Percentiles rank a stretch among this genome's conserved stretches.
Evolutionary conservation across 2,329 filamentous ascomycete species (phyloP).

Genomic region (Lasiodiplodia sp.): DNA sequence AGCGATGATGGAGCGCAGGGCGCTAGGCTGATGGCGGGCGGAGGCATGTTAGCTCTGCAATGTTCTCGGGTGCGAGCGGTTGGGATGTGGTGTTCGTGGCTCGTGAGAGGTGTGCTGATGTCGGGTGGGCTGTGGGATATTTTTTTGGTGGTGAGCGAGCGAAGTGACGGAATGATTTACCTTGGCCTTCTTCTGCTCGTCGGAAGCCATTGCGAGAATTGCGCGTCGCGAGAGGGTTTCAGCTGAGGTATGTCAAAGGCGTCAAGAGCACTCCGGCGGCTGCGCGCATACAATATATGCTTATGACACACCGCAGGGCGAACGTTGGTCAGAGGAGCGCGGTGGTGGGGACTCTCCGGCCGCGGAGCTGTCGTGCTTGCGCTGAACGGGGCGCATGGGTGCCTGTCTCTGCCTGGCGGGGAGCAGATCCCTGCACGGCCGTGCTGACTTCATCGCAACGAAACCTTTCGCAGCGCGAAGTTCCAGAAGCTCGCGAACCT

Average conservation of each 20-base stretch:
- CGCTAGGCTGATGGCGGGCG: constrained; percentile 66
- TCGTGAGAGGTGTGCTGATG: constrained; percentile 10
- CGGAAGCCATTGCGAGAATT: constrained; percentile 26
- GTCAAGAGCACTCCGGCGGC: background rate
- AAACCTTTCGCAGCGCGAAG: constrained; percentile 24
- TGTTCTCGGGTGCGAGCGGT: background rate
- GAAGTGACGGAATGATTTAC: constrained; percentile 6
- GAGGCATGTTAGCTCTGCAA: background rate
- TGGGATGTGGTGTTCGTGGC: background rate
- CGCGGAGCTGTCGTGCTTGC: constrained; percentile 21
- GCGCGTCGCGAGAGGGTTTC: background rate
- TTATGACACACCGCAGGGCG: background rate
- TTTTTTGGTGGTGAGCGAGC: constrained; percentile 8
- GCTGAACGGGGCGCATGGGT: background rate
- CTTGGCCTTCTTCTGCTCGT: constrained; percentile 31
- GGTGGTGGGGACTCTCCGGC: constrained; percentile 21
- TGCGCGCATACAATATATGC: constrained; percentile 11
- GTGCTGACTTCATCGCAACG: constrained; percentile 27
- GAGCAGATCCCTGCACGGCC: background rate
- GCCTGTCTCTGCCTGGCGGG: constrained; percentile 7
- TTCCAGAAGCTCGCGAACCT: constrained; percentile 10
- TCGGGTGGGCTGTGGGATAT: background rate
- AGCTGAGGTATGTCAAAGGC: background rate
- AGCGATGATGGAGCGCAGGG: constrained; percentile 87
- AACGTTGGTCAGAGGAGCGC: constrained; percentile 4